Base-by-base conservation (phyloP, 352 stramenopile species). In the Globisporangium mamillatum region DNA sequence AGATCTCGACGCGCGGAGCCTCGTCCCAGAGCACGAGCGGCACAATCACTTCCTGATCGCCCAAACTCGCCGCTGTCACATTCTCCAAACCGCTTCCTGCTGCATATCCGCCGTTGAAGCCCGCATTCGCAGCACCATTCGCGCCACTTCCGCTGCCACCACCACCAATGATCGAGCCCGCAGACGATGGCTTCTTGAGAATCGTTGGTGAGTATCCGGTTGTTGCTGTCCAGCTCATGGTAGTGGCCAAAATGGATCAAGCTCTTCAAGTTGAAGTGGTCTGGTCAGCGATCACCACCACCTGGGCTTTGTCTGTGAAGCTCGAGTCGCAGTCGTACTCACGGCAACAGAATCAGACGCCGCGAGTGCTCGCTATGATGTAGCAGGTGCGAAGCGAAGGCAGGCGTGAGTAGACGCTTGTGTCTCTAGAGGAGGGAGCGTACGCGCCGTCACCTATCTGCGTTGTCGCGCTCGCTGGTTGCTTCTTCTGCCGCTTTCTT, bases 1-100 rank as follows among this genome's bases (percentile, higher is more conserved):
- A 79, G 50, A 90, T 74, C 64, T 82, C 54, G 8, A 94, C 66
- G 7, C 70, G 70, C 34, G 86, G 86, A 9, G 80, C 69, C 22
- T 86, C 75, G 46, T 78, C 79, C 84, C 84, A 94, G 38, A 94
- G 75, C 70, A 92, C 86, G 14, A 94, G 63, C 52, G 85, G 85
- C 38, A 93, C 74, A 38, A 89, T 64, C 10, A 91, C 80, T 34
- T 91, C 81, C 38, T 75, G 41, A 25, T 68, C 29, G 14, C 32
- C 34, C 22, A 32, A 7, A 10, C 32, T 58, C 20, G 20, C 24
- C 7, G 34, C 14, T 20, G n/a, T n/a, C 12, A 3, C 50, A 44
- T 20, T 52, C 7, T 72, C 60, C 36, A n/a, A 50, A 18, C 36
- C 64, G 16, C 57, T n/a, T 44, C 24, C 32, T 36, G 57, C 41